A percentile compares a stretch with the other conserved stretches of the same genome.
phyloP scores from a whole-genome alignment of 345 rosid genomes.

The Mercurialis annua region DNA sequence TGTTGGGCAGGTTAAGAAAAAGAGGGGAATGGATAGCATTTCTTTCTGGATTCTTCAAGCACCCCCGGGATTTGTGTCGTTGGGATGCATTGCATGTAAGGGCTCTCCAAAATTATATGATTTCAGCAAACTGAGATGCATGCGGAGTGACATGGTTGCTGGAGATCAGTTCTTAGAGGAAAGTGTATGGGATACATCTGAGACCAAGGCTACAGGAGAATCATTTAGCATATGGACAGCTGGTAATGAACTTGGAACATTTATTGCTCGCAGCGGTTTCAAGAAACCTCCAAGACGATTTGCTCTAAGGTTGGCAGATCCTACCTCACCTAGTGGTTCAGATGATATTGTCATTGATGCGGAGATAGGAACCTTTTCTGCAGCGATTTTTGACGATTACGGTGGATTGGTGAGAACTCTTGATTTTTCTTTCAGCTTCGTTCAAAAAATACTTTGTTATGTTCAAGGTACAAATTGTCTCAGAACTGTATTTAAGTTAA shows the following conservation, averaged over 20 bases:
- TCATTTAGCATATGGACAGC: slow-evolving; percentile 86
- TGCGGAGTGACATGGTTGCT: slow-evolving; percentile 80
- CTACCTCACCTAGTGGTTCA: slow-evolving; percentile 48
- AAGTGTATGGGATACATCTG: slow-evolving; percentile 87
- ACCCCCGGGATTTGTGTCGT: slow-evolving; percentile 89
- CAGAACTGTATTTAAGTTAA: background rate
- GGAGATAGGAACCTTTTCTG: slow-evolving; percentile 74
- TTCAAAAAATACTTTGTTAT: background rate
- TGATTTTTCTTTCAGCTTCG: slow-evolving; percentile 3
- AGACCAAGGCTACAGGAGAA: slow-evolving; percentile 52
- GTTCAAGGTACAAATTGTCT: background rate
- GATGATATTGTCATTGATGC: slow-evolving; percentile 75
- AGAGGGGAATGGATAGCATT: slow-evolving; percentile 70
- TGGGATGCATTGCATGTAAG: slow-evolving; percentile 85
- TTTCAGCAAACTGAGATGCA: slow-evolving; percentile 64
- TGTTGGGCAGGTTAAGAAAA: slow-evolving; percentile 85
- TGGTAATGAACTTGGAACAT: slow-evolving; percentile 73
- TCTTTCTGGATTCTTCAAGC: slow-evolving; percentile 97
- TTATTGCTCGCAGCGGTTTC: slow-evolving; percentile 73
- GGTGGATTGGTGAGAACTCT: slow-evolving; percentile 81
- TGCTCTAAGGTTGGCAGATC: slow-evolving; percentile 85
- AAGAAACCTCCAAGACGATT: slow-evolving; percentile 91
- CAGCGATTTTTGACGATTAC: slow-evolving; percentile 89
- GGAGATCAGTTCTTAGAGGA: slow-evolving; percentile 83
- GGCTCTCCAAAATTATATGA: slow-evolving; percentile 63